These are phyloP conservation scores for Blastosporella zonata DNA, from an alignment of 1,284 basidiomycete species.

Conservation along the genomic window DNA sequence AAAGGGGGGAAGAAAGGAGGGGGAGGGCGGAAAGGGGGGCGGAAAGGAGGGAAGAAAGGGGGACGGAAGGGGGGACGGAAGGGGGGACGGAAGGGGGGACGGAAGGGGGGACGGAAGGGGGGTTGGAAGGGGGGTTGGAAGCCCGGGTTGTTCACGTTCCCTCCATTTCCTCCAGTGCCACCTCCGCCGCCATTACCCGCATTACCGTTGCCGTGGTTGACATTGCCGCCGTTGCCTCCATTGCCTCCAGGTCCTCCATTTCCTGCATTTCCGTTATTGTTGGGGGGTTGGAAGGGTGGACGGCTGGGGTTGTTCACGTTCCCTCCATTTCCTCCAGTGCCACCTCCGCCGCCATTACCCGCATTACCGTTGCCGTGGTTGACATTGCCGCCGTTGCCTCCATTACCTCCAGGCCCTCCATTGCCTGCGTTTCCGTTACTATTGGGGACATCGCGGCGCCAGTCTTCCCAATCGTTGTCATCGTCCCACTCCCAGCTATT, in stretches of 20 bases:
- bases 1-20: too few relatives aligned
- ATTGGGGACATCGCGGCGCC: not conserved
- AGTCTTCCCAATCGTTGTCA: not conserved
- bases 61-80: too few relatives aligned
- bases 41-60: too few relatives aligned
- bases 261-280: not conserved
- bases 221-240: not conserved
- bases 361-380: not conserved
- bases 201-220: not conserved
- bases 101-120: too few relatives aligned
- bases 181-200: not conserved
- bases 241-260: not conserved
- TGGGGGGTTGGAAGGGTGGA: too few relatives aligned
- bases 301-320: too few relatives aligned
- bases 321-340: not conserved
- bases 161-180: too few relatives aligned
- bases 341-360: conserved; percentile 1
- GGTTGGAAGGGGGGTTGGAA: too few relatives aligned
- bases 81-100: too few relatives aligned
- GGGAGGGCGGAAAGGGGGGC: too few relatives aligned
- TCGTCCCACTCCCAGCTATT: not conserved
- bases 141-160: not conserved
- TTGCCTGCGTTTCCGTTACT: not conserved
- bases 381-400: conserved; percentile 1
- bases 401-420: not conserved